Conservation (phyloP, 179 eudicot species). For the Heliamphora ciliata region DNA sequence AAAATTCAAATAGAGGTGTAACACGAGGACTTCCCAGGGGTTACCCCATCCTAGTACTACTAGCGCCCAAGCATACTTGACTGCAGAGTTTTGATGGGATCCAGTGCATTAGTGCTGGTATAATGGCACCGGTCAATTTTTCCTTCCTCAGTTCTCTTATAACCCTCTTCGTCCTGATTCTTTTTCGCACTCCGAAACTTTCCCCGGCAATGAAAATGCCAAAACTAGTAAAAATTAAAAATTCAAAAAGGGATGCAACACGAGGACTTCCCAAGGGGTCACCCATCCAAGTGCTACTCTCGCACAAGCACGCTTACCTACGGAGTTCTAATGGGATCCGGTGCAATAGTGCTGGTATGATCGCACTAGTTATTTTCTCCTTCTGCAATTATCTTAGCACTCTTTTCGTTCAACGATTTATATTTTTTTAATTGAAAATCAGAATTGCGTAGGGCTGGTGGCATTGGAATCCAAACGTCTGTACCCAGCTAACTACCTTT, state of each 20-base stretch:
- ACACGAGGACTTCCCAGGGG: conserved; percentile 29
- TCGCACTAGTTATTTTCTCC: too few species aligned
- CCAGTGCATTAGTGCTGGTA: conserved; percentile 42
- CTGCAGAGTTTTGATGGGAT: conserved; percentile 41
- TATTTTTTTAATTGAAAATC: too few species aligned
- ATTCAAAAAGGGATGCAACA: conserved; percentile 27
- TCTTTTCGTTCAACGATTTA: too few species aligned
- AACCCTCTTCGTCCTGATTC: too few species aligned
- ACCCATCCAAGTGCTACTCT: conserved; percentile 36
- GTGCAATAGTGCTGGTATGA: conserved; percentile 37
- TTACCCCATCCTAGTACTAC: conserved; percentile 42
- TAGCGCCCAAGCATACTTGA: conserved; percentile 43
- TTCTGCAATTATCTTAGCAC: too few species aligned
- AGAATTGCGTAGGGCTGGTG: too few species aligned
- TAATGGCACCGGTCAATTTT: conserved; percentile 18
- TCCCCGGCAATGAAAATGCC: too few species aligned
- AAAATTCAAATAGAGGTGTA: not conserved
- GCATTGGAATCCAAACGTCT: too few species aligned
- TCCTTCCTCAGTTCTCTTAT: too few species aligned
- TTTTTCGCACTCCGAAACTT: too few species aligned
- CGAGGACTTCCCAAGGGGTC: conserved; percentile 34
- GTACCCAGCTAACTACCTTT: too few species aligned
- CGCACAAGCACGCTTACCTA: conserved; percentile 37
- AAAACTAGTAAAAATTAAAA: too few species aligned
- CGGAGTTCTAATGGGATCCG: conserved; percentile 44